Evolutionary conservation across 805 yeast genomes (phyloP).

Genomic region (Saccharomycopsis lassenensis): DNA sequence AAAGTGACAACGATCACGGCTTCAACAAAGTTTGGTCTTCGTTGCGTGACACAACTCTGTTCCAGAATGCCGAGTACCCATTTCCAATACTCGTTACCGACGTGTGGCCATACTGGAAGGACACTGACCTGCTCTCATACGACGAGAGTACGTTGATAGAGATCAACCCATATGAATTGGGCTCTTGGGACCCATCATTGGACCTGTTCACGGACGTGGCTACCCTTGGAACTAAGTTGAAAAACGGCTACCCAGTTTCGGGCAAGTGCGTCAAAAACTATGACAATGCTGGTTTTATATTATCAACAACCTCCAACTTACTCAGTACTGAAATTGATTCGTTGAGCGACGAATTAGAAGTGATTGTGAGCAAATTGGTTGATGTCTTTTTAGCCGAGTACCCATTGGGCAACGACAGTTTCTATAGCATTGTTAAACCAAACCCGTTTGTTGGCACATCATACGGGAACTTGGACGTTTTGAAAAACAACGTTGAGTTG

Average conservation of each 20-base stretch:
- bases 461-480: slow-evolving; percentile 27
- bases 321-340: too few species aligned
- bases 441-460: slow-evolving; percentile 52
- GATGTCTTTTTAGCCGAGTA: too few species aligned
- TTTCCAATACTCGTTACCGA: slow-evolving; percentile 57
- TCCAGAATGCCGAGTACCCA: slow-evolving; percentile 52
- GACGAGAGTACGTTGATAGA: slow-evolving; percentile 51
- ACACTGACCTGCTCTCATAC: slow-evolving; percentile 51
- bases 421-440: slow-evolving; percentile 51
- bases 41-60: slow-evolving; percentile 49
- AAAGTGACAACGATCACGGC: slow-evolving; percentile 47
- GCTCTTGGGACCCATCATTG: slow-evolving; percentile 79
- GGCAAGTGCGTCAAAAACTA: slow-evolving; percentile 51
- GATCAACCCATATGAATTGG: slow-evolving; percentile 59
- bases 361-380: too few species aligned
- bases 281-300: slow-evolving; percentile 71
- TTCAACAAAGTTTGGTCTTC: slow-evolving; percentile 49
- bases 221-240: slow-evolving; percentile 58
- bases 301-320: slow-evolving; percentile 76
- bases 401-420: slow-evolving; percentile 53
- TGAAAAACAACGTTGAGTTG: slow-evolving; percentile 32
- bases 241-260: slow-evolving; percentile 37
- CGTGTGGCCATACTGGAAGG: slow-evolving; percentile 54
- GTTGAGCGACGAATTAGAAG: too few species aligned
- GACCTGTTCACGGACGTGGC: slow-evolving; percentile 52